phyloP scores from a whole-genome alignment of 495 filamentous ascomycete genomes.

The Pyronema domesticum region DNA sequence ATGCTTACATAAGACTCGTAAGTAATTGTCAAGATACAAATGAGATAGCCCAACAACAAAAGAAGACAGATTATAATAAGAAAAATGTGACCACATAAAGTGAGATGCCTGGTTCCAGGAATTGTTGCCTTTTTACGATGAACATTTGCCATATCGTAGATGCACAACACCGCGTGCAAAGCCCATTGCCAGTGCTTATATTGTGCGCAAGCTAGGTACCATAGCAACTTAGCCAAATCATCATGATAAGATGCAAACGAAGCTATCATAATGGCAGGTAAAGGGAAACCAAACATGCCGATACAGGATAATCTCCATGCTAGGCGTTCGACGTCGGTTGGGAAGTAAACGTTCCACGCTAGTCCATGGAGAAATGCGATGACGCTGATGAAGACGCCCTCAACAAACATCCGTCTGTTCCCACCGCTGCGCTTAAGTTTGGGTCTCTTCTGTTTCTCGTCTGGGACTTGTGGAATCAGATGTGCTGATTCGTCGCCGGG shows the following conservation, averaged over 20 bases:
- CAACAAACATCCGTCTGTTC: neutral
- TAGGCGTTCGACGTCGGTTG: neutral
- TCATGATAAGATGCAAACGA: neutral
- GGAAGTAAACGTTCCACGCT: conserved; percentile 9
- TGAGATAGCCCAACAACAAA: neutral
- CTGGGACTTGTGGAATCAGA: no score
- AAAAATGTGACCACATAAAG: neutral
- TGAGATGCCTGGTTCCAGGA: neutral
- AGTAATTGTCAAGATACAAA: conserved; percentile 2
- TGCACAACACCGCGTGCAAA: neutral
- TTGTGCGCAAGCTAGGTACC: neutral
- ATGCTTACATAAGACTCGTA: conserved; percentile 11
- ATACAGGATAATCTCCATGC: conserved; percentile 6
- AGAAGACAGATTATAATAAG: conserved; percentile 3
- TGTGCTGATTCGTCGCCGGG: no score
- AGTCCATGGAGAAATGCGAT: conserved; percentile 4
- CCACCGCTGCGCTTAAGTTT: no score
- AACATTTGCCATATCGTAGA: neutral
- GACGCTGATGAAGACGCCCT: neutral
- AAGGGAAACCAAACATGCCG: conserved; percentile 5
- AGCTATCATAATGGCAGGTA: neutral
- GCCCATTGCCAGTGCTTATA: neutral
- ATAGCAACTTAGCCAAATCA: neutral
- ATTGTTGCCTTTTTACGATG: neutral
- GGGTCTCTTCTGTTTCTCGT: no score